Base-by-base conservation (phyloP, 179 eudicot genomes). In the Vitellaria paradoxa region DNA sequence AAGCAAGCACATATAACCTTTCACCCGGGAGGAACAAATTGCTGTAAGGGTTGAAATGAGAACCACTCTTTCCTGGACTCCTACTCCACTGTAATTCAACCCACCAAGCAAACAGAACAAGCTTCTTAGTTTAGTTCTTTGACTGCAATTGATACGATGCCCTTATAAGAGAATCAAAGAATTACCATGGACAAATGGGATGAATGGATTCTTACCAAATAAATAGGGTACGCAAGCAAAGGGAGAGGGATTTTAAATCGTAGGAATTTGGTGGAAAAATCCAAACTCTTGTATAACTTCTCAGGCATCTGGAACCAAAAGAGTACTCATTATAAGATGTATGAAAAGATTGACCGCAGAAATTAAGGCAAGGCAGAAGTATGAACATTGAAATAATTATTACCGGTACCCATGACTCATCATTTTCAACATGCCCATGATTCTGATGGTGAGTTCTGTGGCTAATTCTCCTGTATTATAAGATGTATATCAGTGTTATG, bases 381-480 rank as follows among this genome's bases (percentile, higher is more conserved):
- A 65, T 17, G 63, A 65, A 20, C 37, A 5, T 26, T 5, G 47
- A 47, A 21, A 70, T 65, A 10, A 59, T 56, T 87, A 59, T 56
- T 87, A 87, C 90, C 84, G 91, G 91, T 45, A 88, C 91, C 91
- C 91, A 88, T 8, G 91, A 88, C 65, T 88, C 91, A 57, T 88
- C 91, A 10, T 74, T 79, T 68, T 88, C 91, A 6, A 86, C 85
- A 52, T 88, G 72, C 6, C 91, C 91, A 75, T 88, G 91, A 66
- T 88, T 88, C 66, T 84, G 87, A 74, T 88, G 91, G 65, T 88
- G 91, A 72, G 91, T 86, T 70, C 86, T 78, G 73, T 88, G 91
- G 76, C 91, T 88, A 20, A 88, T 86, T 82, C 91, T 80, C 91
- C 91, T 88, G 75, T 23, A 53, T 26, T 47, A 37, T 23, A n/a